phyloP scores from a whole-genome alignment of 2,329 filamentous ascomycete species.

The Blastomyces parvus region DNA sequence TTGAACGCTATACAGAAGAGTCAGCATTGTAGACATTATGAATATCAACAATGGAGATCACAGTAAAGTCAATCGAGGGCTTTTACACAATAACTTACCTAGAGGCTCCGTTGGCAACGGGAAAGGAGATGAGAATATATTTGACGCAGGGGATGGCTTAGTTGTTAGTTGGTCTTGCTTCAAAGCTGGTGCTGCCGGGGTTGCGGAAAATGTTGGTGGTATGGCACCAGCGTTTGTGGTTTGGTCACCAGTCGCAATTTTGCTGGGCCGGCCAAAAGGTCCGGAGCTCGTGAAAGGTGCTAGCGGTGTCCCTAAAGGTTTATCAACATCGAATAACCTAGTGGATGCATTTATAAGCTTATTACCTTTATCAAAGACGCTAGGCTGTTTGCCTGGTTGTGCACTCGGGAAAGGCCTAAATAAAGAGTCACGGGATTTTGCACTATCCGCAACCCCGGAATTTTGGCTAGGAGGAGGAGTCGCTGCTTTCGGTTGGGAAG shows the following conservation, averaged over 20 bases:
- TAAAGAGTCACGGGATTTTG: background rate
- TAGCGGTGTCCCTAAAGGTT: background rate
- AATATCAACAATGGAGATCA: background rate
- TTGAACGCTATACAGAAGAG: background rate
- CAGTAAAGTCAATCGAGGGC: background rate
- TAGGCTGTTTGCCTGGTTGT: constrained; percentile 1
- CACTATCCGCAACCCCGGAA: background rate
- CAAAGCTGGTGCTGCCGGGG: background rate
- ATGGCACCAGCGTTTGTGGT: background rate
- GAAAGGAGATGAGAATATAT: constrained; percentile 2
- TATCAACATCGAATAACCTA: background rate
- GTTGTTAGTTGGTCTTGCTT: background rate
- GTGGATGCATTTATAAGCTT: background rate
- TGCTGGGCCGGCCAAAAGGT: background rate
- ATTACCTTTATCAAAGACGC: constrained; percentile 8
- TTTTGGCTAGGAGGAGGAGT: background rate
- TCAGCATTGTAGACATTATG: background rate
- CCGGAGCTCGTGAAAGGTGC: background rate
- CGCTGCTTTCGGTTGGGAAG: background rate
- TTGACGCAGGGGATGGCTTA: background rate
- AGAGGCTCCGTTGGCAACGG: background rate
- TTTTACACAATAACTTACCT: background rate
- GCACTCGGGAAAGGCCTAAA: constrained; percentile 5
- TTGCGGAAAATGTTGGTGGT: background rate
- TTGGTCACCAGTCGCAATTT: background rate